Evolutionary conservation across 148 eudicot species (phyloP).

Genomic region (Vaccinium corymbosum): DNA sequence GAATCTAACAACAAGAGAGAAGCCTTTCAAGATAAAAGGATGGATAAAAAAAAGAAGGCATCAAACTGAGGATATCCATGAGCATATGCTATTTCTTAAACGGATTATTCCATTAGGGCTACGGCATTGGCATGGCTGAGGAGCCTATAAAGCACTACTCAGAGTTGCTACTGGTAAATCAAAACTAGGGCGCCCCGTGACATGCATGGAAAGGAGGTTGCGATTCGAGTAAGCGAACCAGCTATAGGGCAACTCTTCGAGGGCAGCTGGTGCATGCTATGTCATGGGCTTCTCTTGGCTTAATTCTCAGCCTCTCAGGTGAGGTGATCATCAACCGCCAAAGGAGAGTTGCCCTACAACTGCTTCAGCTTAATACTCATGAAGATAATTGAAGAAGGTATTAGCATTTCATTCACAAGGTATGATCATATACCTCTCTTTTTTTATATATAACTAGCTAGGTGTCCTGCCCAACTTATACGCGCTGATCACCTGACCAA

Average conservation of each 20-base stretch:
- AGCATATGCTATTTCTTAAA: slow-evolving; percentile 15
- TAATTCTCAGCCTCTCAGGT: neutral
- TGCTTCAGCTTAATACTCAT: slow-evolving; percentile 29
- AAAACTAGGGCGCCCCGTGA: neutral
- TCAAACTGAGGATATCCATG: slow-evolving; percentile 14
- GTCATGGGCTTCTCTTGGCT: neutral
- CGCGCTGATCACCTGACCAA: too few species aligned
- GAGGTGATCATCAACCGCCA: slow-evolving; percentile 28
- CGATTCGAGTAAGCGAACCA: slow-evolving; percentile 21
- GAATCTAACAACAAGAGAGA: neutral
- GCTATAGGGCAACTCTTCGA: slow-evolving; percentile 41
- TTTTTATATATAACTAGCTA: too few species aligned
- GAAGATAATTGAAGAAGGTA: neutral
- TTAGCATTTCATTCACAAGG: slow-evolving; percentile 12
- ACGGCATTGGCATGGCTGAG: neutral
- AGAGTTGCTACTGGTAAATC: neutral
- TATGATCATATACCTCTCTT: neutral
- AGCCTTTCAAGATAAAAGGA: neutral
- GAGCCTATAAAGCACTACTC: neutral
- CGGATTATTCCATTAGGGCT: neutral
- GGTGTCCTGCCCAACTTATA: too few species aligned
- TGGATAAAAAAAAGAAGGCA: neutral
- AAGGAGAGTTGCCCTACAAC: slow-evolving; percentile 67
- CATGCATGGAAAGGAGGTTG: neutral
- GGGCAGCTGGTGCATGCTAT: slow-evolving; percentile 30